These are phyloP conservation scores for Candolleomyces eurysporus DNA, from an alignment of 768 basidiomycete species.

Conservation along the genomic window DNA sequence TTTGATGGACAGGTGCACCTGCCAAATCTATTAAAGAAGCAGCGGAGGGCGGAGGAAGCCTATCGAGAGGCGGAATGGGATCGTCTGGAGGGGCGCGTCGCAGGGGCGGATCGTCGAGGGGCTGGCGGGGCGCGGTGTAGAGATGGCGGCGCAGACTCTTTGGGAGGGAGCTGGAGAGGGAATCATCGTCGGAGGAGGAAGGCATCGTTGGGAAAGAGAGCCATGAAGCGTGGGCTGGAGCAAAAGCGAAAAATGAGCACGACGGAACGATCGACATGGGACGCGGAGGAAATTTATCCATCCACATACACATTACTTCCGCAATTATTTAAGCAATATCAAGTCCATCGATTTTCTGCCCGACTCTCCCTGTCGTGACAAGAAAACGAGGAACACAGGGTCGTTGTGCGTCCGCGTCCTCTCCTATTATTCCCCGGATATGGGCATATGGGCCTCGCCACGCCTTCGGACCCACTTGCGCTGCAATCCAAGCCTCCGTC, in stretches of 20 bases:
- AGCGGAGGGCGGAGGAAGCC: conserved; percentile 1
- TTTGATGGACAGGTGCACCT: conserved; percentile 11
- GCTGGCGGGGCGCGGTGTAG: conserved; percentile 35
- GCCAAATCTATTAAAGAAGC: conserved; percentile 13
- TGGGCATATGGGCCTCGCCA: neutral
- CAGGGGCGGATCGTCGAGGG: conserved; percentile 23
- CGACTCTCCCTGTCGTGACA: too few relatives aligned
- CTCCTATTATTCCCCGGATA: too few relatives aligned
- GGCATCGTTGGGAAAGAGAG: conserved; percentile 16
- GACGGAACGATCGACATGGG: conserved; percentile 31
- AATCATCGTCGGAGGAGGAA: conserved; percentile 14
- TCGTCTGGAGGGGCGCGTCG: conserved; percentile 19
- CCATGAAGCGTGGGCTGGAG: conserved; percentile 10
- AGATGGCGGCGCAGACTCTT: conserved; percentile 50
- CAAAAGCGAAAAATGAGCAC: conserved; percentile 18
- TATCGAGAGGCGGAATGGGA: conserved; percentile 9
- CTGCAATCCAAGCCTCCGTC: neutral
- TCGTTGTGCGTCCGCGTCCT: neutral
- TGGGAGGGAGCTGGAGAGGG: conserved; percentile 45
- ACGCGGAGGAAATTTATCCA: conserved; percentile 33
- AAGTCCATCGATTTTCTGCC: neutral
- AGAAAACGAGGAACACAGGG: neutral
- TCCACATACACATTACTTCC: conserved; percentile 33
- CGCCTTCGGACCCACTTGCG: neutral
- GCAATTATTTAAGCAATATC: conserved; percentile 12